Base-by-base conservation (phyloP, 2,329 filamentous ascomycete genomes). In the Septoria linicola region DNA sequence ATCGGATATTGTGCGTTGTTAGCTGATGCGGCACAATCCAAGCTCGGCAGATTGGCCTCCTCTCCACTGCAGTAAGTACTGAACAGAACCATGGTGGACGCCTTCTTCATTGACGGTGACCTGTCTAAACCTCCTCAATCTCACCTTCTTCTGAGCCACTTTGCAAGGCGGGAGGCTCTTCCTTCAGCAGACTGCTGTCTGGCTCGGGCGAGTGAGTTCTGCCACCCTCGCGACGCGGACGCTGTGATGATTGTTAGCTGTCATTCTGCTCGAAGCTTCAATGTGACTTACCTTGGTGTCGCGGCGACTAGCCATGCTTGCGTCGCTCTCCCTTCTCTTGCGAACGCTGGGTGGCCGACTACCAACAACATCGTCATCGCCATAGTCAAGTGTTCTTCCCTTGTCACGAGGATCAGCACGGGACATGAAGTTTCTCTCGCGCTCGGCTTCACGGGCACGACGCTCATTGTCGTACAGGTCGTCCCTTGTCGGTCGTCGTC, bases 121-220 rank as follows among this genome's bases (percentile, higher is more conserved):
- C 32, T 35, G 43, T 34, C 58, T 73, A 76, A 53, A 75, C 70
- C 76, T 97, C 91, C 72, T 96, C 93, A 63, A 99, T 97, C 75
- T 99, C 93, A 45, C 93, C 93, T 72, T 99, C 93, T 73, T 99
- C 93, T 66, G 91, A 96, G 46, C 93, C 93, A 53, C 88, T 92
- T 64, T 88, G 85, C 49, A 90, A 77, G 13, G 44, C 44, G 10
- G 82, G 76, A 14, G 58, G 46, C 59, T 87, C 83, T 53, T 81
- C 73, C 59, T 77, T 74, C 41, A 59, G 56, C 49, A 63, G 41
- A 35, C 49, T 52, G 25, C 32, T 47, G 21, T 47, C 44, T 25
- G 55, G 55, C 32, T 63, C 60, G 8, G 59, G 60, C 8, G 55
- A 59, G 41, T 55, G 60, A 7, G 55, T 61, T 20, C 54, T 27